Base-by-base conservation (phyloP, 148 eudicot genomes). In the Hydrangea macrophylla region DNA sequence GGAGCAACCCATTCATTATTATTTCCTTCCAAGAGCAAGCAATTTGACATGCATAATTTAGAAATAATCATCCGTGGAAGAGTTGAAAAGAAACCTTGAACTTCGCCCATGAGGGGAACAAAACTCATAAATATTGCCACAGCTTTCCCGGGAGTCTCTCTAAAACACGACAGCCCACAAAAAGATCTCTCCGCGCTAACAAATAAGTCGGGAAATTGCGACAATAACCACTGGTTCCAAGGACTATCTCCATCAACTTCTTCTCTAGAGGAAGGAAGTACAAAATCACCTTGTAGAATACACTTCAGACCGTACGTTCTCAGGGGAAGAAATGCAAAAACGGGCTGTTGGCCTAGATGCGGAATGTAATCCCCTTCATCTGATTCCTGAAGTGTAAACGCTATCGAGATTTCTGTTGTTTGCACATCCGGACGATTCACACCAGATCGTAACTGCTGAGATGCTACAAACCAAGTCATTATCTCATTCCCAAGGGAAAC, bases 261-360 rank as follows among this genome's bases (percentile, higher is more conserved):
- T 80, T 94, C 99, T 81, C 99, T 85, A 65, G 99, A 94, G 44
- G 97, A 94, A 67, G 99, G 96, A 75, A 94, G 94, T 75, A 90
- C 88, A 87, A 94, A 94, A 83, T 94, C 99, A 63, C 92, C 99
- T 78, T 94, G 99, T 57, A 94, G 79, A 58, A 94, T 94, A 79
- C 90, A 94, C 75, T 88, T 94, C 55, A 94, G 79, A 64, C 99
- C 99, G 77, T 94, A 94, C 45, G 86, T 87, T 76, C 99, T 81
- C n/a, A 94, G 67, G 32, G 99, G 97, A 70, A 94, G 97, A 79
- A 88, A 94, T 30, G 99, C 90, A 85, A 94, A 94, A 51, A 90
- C 99, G 68, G 96, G 99, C 71, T 94, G 99, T 61, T 86, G 99
- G 69, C 78, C 85, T 60, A 88, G 68, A 65, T 70, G 73, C 39